These are phyloP conservation scores for Batkoa obscura DNA, from an alignment of 371 early-diverging fungal genomes.

Conservation along the genomic window DNA sequence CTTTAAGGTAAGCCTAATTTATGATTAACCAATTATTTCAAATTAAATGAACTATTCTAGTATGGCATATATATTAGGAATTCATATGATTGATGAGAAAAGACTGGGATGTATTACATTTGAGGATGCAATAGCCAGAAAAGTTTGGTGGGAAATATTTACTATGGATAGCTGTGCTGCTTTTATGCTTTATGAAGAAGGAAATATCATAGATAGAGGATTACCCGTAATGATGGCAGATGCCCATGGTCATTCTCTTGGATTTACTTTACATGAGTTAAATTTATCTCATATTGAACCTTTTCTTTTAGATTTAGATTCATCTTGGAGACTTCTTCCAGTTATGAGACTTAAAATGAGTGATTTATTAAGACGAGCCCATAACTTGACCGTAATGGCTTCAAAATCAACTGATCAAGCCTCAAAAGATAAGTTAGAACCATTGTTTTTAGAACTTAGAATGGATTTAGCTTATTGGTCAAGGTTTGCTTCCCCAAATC, in stretches of 20 bases:
- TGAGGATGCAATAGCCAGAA: background rate
- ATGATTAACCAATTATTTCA: background rate
- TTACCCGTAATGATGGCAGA: constrained; percentile 1
- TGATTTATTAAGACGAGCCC: background rate
- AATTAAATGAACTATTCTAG: background rate
- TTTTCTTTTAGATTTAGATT: background rate
- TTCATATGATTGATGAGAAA: background rate
- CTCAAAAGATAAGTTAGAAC: too few relatives aligned
- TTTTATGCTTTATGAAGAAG: background rate
- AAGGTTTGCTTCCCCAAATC: constrained; percentile 1
- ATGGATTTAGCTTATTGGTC: background rate
- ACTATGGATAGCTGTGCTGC: background rate
- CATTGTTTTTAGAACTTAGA: background rate
- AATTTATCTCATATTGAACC: background rate
- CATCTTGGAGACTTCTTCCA: background rate
- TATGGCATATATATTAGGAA: background rate
- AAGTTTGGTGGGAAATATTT: background rate
- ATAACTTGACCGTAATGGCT: background rate
- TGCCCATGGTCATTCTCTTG: background rate
- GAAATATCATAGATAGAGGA: background rate
- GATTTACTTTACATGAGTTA: background rate
- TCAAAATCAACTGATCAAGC: background rate
- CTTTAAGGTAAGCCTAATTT: background rate
- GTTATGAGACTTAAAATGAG: background rate
- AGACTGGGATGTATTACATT: background rate